These are phyloP conservation scores for Blakeslea trispora DNA, from an alignment of 371 early-diverging fungal genomes.

Conservation along the genomic window DNA sequence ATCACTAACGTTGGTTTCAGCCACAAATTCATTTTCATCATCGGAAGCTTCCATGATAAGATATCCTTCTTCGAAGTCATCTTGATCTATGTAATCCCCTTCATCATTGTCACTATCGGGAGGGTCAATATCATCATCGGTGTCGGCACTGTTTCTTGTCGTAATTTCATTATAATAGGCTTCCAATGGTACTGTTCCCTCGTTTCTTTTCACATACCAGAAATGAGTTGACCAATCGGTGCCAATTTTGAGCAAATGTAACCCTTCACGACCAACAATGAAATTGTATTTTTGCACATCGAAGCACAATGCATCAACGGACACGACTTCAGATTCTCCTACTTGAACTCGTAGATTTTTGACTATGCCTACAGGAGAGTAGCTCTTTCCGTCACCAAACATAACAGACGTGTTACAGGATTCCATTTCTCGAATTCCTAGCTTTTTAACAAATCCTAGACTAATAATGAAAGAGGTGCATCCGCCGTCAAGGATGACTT, in stretches of 20 bases:
- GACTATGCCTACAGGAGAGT: neutral
- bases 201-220: neutral
- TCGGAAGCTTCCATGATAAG: neutral
- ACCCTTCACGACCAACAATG: neutral
- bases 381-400: neutral
- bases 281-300: slow-evolving; percentile 1
- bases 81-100: neutral
- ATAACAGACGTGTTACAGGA: neutral
- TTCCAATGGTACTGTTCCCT: neutral
- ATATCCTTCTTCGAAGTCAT: neutral
- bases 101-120: neutral
- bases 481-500: slow-evolving; percentile 6
- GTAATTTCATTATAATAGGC: neutral
- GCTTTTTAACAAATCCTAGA: neutral
- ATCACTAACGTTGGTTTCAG: no score
- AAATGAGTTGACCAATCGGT: slow-evolving; percentile 2
- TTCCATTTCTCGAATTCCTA: neutral
- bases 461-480: slow-evolving; percentile 4
- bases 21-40: neutral
- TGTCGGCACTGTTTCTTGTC: neutral
- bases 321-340: neutral
- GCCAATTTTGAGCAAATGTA: neutral
- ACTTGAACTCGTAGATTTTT: neutral
- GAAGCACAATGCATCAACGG: neutral
- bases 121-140: neutral